Base-by-base conservation (phyloP, 2,329 filamentous ascomycete species). In the Aspergillus chevalieri region DNA sequence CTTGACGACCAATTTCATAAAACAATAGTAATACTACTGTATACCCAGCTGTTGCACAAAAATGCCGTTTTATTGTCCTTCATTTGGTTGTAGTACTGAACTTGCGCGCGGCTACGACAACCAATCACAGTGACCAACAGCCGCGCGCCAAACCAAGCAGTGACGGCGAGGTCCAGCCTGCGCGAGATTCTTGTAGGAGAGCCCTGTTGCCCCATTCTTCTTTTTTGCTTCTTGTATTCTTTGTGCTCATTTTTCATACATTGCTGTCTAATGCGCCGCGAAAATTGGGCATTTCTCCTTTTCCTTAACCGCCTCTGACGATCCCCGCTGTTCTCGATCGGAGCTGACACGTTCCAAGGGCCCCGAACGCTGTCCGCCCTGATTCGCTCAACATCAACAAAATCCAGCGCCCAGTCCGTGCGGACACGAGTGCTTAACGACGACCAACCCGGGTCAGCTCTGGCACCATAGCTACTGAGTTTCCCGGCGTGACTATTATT, bases 291-390 rank as follows among this genome's bases (percentile, higher is more conserved):
- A 6, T 41, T 10, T 41, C 38, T 21, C 38, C 19, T 21, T 41
- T 19, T 19, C 19, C 17, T 21, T 21, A 21, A 38, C 34, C 34
- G 34, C 34, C 38, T 15, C 19, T 8, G 38, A 17, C 38, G 38
- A 41, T 44, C 42, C 42, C 42, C 42, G 19, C 21, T 44, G 42
- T 44, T 44, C 33, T 19, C 39, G 44, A 46, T 49, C 49, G 52
- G 56, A 44, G 55, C 47, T 58, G 57, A 51, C 56, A 56, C 58
- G 58, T 56, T 48, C 47, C 46, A 57, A 28, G 56, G 55, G 52
- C 57, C 33, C 38, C 44, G 57, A 56, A 45, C 56, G 57, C 57
- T 52, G 34, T 47, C 55, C 49, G 47, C 47, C 48, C 46, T 47
- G 38, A 44, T 34, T 50, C 48, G 50, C 52, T 50, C 51, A 53